Evolutionary conservation across 1,284 basidiomycete species (phyloP).

Genomic region (Cryptococcus amylolentus): DNA sequence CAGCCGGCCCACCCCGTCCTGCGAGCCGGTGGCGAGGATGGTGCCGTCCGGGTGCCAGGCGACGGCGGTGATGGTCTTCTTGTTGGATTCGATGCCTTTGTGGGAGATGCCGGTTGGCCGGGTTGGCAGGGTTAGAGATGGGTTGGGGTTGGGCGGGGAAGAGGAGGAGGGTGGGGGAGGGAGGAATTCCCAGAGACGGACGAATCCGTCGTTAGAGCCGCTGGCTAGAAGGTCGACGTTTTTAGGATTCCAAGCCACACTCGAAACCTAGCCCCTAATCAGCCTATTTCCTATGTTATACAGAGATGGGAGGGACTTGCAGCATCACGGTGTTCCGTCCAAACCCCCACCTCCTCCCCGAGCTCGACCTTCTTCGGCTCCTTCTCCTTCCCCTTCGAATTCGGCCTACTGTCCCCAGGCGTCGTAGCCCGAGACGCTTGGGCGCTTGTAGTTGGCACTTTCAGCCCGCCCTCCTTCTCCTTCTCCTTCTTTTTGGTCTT

Average conservation of each 20-base stretch:
- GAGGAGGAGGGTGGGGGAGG: constrained; percentile 1
- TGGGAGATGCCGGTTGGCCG: constrained; percentile 30
- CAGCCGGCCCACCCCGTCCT: constrained; percentile 40
- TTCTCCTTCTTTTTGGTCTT: constrained; percentile 14
- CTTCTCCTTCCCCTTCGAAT: neutral
- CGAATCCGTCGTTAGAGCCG: constrained; percentile 35
- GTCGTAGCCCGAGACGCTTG: constrained; percentile 8
- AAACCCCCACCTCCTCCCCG: constrained; percentile 17
- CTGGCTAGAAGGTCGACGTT: constrained; percentile 38
- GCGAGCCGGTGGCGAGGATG: constrained; percentile 35
- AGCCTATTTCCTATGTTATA: neutral
- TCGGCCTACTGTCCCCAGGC: constrained; percentile 5
- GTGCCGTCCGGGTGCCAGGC: constrained; percentile 46
- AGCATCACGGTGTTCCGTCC: constrained; percentile 36
- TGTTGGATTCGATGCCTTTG: constrained; percentile 37
- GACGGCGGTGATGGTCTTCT: constrained; percentile 35
- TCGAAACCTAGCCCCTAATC: constrained; percentile 27
- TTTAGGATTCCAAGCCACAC: constrained; percentile 42
- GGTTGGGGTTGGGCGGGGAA: neutral
- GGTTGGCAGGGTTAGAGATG: constrained; percentile 11
- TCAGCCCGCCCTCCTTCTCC: constrained; percentile 2
- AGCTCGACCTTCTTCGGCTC: neutral
- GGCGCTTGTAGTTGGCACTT: constrained; percentile 1
- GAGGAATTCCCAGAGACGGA: constrained; percentile 40
- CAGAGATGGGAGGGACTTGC: constrained; percentile 10